A percentile compares a stretch with the other conserved stretches of the same genome.
Evolutionary conservation across 768 basidiomycete species (phyloP).

Genomic region (Suillus plorans): DNA sequence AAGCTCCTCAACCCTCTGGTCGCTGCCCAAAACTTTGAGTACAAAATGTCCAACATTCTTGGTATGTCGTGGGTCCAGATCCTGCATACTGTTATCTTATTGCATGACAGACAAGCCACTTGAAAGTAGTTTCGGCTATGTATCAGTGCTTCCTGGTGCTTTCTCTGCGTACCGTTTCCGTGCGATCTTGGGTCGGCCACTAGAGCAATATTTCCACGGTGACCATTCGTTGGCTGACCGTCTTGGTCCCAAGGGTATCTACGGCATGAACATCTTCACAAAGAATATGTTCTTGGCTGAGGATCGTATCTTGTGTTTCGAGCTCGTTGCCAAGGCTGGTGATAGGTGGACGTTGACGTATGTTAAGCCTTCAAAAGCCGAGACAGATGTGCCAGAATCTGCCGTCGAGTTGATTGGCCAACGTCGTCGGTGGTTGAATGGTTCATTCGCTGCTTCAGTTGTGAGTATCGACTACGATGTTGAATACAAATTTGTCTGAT

Average conservation of each 20-base stretch:
- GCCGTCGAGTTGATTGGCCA: conserved; percentile 93
- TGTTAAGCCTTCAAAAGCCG: conserved; percentile 94
- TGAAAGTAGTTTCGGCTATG: conserved; percentile 95
- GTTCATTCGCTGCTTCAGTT: conserved; percentile 90
- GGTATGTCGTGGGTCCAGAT: conserved; percentile 39
- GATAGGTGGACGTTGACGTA: conserved; percentile 88
- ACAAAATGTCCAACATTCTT: conserved; percentile 98
- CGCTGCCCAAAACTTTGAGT: conserved; percentile 96
- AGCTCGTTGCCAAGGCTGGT: conserved; percentile 87
- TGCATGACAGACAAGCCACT: conserved; percentile 74
- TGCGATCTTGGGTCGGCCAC: conserved; percentile 85
- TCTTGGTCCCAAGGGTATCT: conserved; percentile 89
- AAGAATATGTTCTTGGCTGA: conserved; percentile 93
- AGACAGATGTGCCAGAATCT: conserved; percentile 95
- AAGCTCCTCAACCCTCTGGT: conserved; percentile 91
- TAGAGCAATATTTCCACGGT: conserved; percentile 85
- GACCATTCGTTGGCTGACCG: conserved; percentile 90
- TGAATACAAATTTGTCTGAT: not conserved
- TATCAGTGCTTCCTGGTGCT: conserved; percentile 92
- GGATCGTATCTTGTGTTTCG: conserved; percentile 97
- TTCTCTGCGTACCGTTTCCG: conserved; percentile 96
- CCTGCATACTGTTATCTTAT: conserved; percentile 12
- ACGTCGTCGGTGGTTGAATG: conserved; percentile 95
- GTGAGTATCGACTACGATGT: conserved; percentile 42
- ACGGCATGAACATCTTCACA: conserved; percentile 97